phyloP scores from a whole-genome alignment of 1,284 basidiomycete species.

The Puccinia polysora region DNA sequence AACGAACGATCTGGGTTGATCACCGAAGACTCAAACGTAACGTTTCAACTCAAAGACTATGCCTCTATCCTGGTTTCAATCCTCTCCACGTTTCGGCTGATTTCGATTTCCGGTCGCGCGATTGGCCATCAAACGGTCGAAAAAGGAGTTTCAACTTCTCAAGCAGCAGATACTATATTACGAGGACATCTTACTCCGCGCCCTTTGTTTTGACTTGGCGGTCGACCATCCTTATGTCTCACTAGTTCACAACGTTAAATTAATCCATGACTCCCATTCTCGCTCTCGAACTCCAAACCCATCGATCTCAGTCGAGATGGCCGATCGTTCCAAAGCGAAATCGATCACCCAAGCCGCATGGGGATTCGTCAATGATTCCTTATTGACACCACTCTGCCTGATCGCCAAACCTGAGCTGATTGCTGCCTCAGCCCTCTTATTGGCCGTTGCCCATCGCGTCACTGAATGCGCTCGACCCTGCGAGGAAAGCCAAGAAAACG shows the following conservation, averaged over 20 bases:
- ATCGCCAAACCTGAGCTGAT: slow-evolving; percentile 25
- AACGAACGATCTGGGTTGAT: slow-evolving; percentile 6
- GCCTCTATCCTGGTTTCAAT: too few species aligned
- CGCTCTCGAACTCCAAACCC: neutral
- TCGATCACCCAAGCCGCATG: slow-evolving; percentile 40
- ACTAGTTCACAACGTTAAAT: slow-evolving; percentile 17
- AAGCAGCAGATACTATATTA: slow-evolving; percentile 46
- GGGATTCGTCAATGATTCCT: slow-evolving; percentile 41
- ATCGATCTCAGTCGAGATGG: slow-evolving; percentile 5
- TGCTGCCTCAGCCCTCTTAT: slow-evolving; percentile 34
- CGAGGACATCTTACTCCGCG: slow-evolving; percentile 49
- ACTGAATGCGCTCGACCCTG: slow-evolving; percentile 9
- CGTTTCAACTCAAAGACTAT: neutral
- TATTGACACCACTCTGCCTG: slow-evolving; percentile 35
- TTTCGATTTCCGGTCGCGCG: too few species aligned
- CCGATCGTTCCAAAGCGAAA: slow-evolving; percentile 30
- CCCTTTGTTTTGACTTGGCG: slow-evolving; percentile 50
- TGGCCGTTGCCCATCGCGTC: slow-evolving; percentile 32
- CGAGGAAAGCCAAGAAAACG: neutral
- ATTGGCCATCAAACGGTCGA: neutral
- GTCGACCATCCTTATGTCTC: slow-evolving; percentile 48
- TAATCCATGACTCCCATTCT: slow-evolving; percentile 4
- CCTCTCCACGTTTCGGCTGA: neutral
- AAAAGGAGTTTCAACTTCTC: slow-evolving; percentile 40
- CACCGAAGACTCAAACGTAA: slow-evolving; percentile 29